Evolutionary conservation across 345 rosid genomes (phyloP), one percentile per base, ranked within the genome.

Genomic region (Cardiospermum halicacabum): DNA sequence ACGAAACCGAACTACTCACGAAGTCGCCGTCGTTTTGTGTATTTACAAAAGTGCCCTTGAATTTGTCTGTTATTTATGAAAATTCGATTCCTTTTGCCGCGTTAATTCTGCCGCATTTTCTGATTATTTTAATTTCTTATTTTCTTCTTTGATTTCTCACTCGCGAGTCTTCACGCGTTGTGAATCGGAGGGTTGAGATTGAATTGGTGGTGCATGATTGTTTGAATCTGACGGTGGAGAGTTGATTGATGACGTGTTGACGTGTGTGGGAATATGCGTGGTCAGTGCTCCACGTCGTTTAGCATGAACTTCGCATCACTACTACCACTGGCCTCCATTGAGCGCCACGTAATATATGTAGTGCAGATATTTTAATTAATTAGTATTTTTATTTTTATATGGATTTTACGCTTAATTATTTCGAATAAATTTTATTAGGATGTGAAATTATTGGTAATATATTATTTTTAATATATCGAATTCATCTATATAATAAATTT

Each of bases 51-150:
- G 21, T 57, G 5, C 24, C 71, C 37, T 26, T 10, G 3, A 4
- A 5, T 18, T 50, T 31, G n/a, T 12, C 0, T 3, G n/a, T 15
- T 22, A 67, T 71, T 71, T 51, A 65, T 66, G 2, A 16, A 22
- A 26, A 28, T 3, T 53, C 36, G 61, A 9, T 59, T 37, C 11
- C 70, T 59, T n/a, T 69, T 15, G 55, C 66, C 75, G 71, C 79
- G 80, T 70, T 57, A 63, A 79, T 73, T 37, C 47, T 66, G 77
- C 71, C 68, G 1, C 62, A 15, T 12, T 75, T 67, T 56, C 62
- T 65, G 64, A 45, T 36, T 59, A 56, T 57, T 48, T 49, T 27
- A 22, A 8, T 1, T 10, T 54, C 54, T 58, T 21, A 60, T 50
- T 31, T 25, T 13, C 47, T 18, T 22, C 39, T 66, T 37, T 27